phyloP scores from a whole-genome alignment of 495 filamentous ascomycete genomes.

The Penicillium pulvis region DNA sequence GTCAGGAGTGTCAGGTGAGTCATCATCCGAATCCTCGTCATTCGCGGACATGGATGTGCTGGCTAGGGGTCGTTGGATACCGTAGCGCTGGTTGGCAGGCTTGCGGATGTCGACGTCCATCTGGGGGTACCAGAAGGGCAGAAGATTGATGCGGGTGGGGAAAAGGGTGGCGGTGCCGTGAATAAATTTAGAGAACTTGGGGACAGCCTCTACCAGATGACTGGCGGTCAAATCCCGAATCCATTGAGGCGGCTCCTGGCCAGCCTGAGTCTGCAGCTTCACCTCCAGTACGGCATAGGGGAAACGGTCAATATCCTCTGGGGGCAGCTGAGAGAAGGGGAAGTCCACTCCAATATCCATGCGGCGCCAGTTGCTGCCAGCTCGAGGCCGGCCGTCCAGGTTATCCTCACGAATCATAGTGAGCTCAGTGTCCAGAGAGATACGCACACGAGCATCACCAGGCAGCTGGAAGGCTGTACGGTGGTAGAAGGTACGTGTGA shows the following conservation, averaged over 20 bases:
- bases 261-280: slow-evolving; percentile 94
- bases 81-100: slow-evolving; percentile 79
- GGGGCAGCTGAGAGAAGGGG: slow-evolving; percentile 86
- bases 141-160: slow-evolving; percentile 81
- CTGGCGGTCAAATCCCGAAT: slow-evolving; percentile 87
- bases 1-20: slow-evolving; percentile 35
- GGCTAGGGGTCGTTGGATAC: slow-evolving; percentile 77
- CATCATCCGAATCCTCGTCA: slow-evolving; percentile 67
- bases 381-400: slow-evolving; percentile 72
- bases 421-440: slow-evolving; percentile 94
- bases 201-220: slow-evolving; percentile 95
- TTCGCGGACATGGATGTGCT: slow-evolving; percentile 75
- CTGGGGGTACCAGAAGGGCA: slow-evolving; percentile 97
- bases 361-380: slow-evolving; percentile 90
- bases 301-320: slow-evolving; percentile 84
- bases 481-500: slow-evolving; percentile 94
- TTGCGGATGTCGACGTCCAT: slow-evolving; percentile 99
- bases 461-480: slow-evolving; percentile 97
- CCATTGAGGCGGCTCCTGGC: slow-evolving; percentile 97
- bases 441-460: slow-evolving; percentile 92
- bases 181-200: slow-evolving; percentile 99
- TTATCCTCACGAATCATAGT: slow-evolving; percentile 96
- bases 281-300: slow-evolving; percentile 97
- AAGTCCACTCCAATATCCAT: slow-evolving; percentile 98
- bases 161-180: slow-evolving; percentile 89